These are phyloP conservation scores for Symbiodinium natans DNA, from an alignment of 73 alveolate genomes.

Conservation along the genomic window DNA sequence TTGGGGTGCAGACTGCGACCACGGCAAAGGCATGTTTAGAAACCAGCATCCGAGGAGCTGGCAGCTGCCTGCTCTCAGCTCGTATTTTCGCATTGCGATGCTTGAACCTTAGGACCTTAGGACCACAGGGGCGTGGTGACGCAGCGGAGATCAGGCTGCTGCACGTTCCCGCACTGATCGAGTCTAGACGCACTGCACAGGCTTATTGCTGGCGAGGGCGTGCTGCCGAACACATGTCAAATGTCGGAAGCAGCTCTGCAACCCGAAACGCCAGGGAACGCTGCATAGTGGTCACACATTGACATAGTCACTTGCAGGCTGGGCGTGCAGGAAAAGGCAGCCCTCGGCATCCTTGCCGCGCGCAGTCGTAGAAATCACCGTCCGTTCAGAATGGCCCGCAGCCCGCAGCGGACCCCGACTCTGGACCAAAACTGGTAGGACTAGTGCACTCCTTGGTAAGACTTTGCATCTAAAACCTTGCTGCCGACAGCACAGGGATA, in stretches of 20 bases:
- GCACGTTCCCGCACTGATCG: neutral
- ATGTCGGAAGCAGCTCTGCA: neutral
- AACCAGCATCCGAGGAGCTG: no score
- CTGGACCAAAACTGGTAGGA: no score
- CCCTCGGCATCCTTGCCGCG: neutral
- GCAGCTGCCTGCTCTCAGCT: no score
- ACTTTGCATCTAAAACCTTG: no score
- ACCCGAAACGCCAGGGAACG: neutral
- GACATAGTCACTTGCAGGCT: no score
- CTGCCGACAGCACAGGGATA: neutral
- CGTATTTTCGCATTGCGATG: no score
- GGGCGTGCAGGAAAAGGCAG: neutral
- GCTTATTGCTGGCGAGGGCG: slow-evolving; percentile 3
- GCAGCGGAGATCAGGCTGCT: neutral
- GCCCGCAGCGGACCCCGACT: no score
- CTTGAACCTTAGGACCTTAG: no score
- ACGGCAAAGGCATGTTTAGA: no score
- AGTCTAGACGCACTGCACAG: neutral
- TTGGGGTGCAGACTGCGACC: no score
- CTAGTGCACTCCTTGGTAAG: no score
- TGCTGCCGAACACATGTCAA: neutral
- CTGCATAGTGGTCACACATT: neutral
- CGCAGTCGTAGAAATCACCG: neutral
- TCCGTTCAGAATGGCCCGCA: neutral
- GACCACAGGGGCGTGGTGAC: no score